phyloP scores from a whole-genome alignment of 805 yeast genomes.

The Teunomyces cretensis region DNA sequence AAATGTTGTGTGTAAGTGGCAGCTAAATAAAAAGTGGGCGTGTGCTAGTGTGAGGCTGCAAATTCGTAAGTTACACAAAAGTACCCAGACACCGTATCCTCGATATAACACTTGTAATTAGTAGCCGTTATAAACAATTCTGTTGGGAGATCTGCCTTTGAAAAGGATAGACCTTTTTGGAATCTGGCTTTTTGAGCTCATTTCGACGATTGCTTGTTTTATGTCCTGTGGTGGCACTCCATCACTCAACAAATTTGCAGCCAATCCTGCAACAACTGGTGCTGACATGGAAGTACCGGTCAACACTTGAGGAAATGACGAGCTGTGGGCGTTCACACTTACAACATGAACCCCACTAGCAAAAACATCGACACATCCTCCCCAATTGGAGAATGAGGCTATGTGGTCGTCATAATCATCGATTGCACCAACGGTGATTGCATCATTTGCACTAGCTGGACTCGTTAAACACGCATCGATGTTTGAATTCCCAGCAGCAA shows the following conservation, averaged over 20 bases:
- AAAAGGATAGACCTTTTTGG: slow-evolving; percentile 44
- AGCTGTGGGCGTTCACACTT: slow-evolving; percentile 47
- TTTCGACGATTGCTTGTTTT: slow-evolving; percentile 39
- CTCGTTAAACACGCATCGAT: slow-evolving; percentile 79
- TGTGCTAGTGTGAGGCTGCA: background rate
- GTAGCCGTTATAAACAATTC: slow-evolving; percentile 42
- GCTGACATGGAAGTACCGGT: slow-evolving; percentile 86
- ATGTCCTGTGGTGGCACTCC: slow-evolving; percentile 49
- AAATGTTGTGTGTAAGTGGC: background rate
- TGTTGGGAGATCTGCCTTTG: slow-evolving; percentile 60
- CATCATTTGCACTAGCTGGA: slow-evolving; percentile 75
- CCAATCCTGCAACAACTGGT: slow-evolving; percentile 70
- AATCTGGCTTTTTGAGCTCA: slow-evolving; percentile 50
- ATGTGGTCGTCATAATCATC: slow-evolving; percentile 70
- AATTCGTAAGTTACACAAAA: background rate
- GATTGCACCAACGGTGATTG: slow-evolving; percentile 85
- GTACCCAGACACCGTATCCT: background rate
- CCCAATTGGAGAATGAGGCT: slow-evolving; percentile 89
- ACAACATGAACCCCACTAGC: slow-evolving; percentile 76
- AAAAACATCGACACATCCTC: slow-evolving; percentile 83
- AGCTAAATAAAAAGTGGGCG: background rate
- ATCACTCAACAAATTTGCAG: slow-evolving; percentile 52
- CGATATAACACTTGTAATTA: too few relatives aligned
- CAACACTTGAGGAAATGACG: slow-evolving; percentile 29
- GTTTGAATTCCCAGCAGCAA: slow-evolving; percentile 85